Percentiles rank a stretch among this genome's conserved stretches.
These are phyloP conservation scores for Malassezia restricta DNA, from an alignment of 1,284 basidiomycete genomes.

Conservation along the genomic window DNA sequence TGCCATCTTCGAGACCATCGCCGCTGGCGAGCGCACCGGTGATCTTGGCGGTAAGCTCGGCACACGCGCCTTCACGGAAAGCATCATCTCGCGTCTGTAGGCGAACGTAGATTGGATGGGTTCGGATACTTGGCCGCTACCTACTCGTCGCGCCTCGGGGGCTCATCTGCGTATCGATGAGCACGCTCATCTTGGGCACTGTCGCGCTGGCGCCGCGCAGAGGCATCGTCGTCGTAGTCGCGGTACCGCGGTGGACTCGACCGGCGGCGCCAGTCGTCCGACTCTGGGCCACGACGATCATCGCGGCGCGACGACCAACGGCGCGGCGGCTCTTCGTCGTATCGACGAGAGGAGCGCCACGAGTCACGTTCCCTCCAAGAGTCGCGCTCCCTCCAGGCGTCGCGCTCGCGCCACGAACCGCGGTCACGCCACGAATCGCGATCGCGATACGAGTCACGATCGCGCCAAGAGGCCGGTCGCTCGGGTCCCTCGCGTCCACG, in stretches of 20 bases:
- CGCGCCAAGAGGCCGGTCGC: conserved; percentile 11
- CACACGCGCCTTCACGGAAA: conserved; percentile 38
- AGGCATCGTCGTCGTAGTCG: neutral
- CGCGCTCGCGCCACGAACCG: neutral
- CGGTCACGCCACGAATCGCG: conserved; percentile 2
- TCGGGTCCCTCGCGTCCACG: neutral
- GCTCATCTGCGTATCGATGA: neutral
- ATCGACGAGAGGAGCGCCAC: neutral
- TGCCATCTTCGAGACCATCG: conserved; percentile 52
- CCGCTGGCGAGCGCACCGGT: conserved; percentile 34
- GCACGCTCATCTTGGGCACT: neutral
- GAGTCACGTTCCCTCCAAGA: neutral
- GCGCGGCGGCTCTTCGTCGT: conserved; percentile 10
- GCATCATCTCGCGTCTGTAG: conserved; percentile 31
- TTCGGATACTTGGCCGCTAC: neutral
- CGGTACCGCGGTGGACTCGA: conserved; percentile 18
- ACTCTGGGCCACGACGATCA: conserved; percentile 16
- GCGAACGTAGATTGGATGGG: neutral
- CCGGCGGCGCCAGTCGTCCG: conserved; percentile 27
- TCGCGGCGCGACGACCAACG: conserved; percentile 10
- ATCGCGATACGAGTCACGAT: conserved; percentile 17
- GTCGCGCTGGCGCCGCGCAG: neutral
- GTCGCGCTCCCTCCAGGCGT: neutral
- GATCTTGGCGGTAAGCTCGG: conserved; percentile 43
- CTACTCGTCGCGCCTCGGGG: conserved; percentile 1